A percentile compares a stretch with the other conserved stretches of the same genome.
These are phyloP conservation scores for Lentinus tigrinus DNA, from an alignment of 768 basidiomycete species.

Conservation along the genomic window DNA sequence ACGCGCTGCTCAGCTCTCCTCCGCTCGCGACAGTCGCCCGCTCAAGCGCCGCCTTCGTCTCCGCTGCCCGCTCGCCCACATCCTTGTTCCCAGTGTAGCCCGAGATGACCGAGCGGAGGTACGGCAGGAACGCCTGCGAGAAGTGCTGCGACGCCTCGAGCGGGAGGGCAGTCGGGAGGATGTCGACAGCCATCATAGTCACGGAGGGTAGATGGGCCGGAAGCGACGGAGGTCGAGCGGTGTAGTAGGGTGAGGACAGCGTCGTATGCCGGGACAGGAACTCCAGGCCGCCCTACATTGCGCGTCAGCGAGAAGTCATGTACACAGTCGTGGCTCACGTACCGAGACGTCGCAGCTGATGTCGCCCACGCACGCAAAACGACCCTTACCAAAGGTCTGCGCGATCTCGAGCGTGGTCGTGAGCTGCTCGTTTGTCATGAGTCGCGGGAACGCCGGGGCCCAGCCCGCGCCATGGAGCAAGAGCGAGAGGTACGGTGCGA, in stretches of 20 bases:
- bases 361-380: constrained; percentile 78
- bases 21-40: constrained; percentile 66
- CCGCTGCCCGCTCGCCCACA: constrained; percentile 24
- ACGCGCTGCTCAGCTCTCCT: constrained; percentile 53
- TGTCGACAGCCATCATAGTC: constrained; percentile 88
- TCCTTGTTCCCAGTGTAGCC: constrained; percentile 28
- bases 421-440: constrained; percentile 72
- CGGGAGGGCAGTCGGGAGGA: constrained; percentile 83
- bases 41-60: constrained; percentile 46
- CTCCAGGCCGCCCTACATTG: constrained; percentile 74
- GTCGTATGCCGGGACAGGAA: constrained; percentile 80
- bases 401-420: constrained; percentile 48
- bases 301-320: neutral
- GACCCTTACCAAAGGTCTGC: constrained; percentile 46
- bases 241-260: constrained; percentile 72
- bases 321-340: constrained; percentile 4
- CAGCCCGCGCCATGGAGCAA: constrained; percentile 88
- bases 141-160: constrained; percentile 81
- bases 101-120: constrained; percentile 57
- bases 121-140: constrained; percentile 62
- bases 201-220: constrained; percentile 51
- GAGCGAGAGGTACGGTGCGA: constrained; percentile 83
- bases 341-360: constrained; percentile 88
- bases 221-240: constrained; percentile 40
- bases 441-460: constrained; percentile 72